A percentile compares a stretch with the other conserved stretches of the same genome.
phyloP scores from a whole-genome alignment of 148 eudicot genomes.

The Amaranthus cruentus region DNA sequence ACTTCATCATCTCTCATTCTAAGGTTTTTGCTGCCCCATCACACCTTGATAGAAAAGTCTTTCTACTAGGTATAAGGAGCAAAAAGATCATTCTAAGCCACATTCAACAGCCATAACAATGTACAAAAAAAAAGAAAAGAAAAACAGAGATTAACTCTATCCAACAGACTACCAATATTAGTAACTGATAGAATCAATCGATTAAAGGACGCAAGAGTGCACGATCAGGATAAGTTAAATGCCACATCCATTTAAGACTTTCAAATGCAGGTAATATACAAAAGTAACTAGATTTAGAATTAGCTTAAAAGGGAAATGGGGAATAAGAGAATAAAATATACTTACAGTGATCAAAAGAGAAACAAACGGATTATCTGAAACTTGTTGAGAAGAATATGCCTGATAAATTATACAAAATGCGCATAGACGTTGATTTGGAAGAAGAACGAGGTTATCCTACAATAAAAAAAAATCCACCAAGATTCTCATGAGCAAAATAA shows the following conservation, averaged over 20 bases:
- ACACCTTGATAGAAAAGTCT: no score
- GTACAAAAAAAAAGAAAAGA: no score
- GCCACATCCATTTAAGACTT: neutral
- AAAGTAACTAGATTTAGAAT: conserved; percentile 2
- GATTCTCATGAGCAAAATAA: neutral
- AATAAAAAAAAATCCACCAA: conserved; percentile 14
- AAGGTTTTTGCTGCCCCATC: no score
- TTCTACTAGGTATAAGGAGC: no score
- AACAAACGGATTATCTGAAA: conserved; percentile 76
- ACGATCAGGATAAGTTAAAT: no score
- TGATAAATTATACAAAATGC: conserved; percentile 68
- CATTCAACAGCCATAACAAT: no score
- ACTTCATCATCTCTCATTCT: no score
- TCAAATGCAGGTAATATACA: neutral
- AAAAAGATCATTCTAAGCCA: no score
- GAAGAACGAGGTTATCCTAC: conserved; percentile 66
- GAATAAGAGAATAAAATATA: neutral
- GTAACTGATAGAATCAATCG: no score
- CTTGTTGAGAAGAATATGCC: conserved; percentile 61
- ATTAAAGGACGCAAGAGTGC: no score
- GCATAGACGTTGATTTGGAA: conserved; percentile 64
- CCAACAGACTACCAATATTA: no score
- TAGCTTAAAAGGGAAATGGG: neutral
- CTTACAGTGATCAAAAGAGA: conserved; percentile 62
- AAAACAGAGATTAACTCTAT: no score